Evolutionary conservation across 306 rosid species (phyloP), one percentile per base, ranked within the genome.

Genomic region (Castanospermum australe): DNA sequence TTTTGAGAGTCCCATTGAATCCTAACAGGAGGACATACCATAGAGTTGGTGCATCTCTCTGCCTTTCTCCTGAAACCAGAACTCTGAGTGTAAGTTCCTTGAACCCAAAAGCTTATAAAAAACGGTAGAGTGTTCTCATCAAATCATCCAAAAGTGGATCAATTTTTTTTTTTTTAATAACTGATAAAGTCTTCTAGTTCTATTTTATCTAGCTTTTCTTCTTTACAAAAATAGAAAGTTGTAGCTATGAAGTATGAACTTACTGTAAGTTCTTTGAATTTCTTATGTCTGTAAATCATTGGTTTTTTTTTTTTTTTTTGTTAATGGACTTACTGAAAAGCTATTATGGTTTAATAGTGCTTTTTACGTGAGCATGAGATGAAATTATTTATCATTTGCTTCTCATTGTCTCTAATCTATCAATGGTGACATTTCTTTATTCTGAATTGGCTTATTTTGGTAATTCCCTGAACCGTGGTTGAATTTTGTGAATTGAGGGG

Each of bases 41-140:
- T 71, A 85, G 89, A 76, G 90, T 92, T 79, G 98, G 93, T 50
- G 98, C 92, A 28, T 95, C 98, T 59, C 87, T 94, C 55, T 88
- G 95, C 83, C 75, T 92, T 81, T 90, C 93, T 61, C 71, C 88
- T 15, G 72, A 84, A 79, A 83, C 92, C 42, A 62, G 73, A 80
- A 82, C 87, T 18, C 81, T 84, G 2, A 33, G 56, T 2, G 97
- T 92, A 84, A 89, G 93, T 68, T 77, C 73, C 76, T 76, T 39
- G 64, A 59, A 24, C 66, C 71, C 36, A 15, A 36, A 42, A 54
- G 25, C 30, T 32, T 71, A 47, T 55, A 22, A 13, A 35, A 59
- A 28, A 42, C 36, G 20, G 30, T 33, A 32, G 22, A 44, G 36
- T 35, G 32, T 61, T 51, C 8, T 8, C 2, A 51, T 52, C 57